phyloP scores from a whole-genome alignment of 2,329 filamentous ascomycete species.

The Cordyceps pruinosa region DNA sequence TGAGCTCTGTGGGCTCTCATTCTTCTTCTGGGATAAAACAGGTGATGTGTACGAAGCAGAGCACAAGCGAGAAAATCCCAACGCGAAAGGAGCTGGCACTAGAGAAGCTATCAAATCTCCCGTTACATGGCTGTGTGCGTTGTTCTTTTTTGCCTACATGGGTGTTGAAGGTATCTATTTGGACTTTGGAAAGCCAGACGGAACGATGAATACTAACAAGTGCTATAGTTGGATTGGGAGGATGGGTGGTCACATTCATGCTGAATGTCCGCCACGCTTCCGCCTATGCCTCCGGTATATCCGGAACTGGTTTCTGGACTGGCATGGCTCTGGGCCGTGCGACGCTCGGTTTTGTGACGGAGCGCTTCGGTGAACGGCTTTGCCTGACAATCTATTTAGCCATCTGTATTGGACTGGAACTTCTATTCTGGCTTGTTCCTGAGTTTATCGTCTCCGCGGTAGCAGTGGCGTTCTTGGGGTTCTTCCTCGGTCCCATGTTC shows the following conservation, averaged over 20 bases:
- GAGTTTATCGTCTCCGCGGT: slow-evolving; percentile 53
- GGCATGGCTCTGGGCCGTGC: slow-evolving; percentile 65
- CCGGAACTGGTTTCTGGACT: slow-evolving; percentile 72
- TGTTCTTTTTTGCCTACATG: slow-evolving; percentile 68
- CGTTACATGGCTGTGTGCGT: slow-evolving; percentile 58
- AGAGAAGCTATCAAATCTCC: slow-evolving; percentile 35
- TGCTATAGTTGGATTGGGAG: slow-evolving; percentile 53
- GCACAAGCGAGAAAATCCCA: slow-evolving; percentile 22
- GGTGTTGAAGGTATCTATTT: slow-evolving; percentile 51
- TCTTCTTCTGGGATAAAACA: slow-evolving; percentile 54
- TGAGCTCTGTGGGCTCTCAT: slow-evolving; percentile 45
- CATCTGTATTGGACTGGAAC: slow-evolving; percentile 52
- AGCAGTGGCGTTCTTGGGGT: slow-evolving; percentile 61
- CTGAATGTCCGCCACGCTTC: slow-evolving; percentile 59
- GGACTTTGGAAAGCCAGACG: background rate
- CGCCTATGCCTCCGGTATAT: slow-evolving; percentile 63
- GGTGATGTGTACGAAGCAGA: slow-evolving; percentile 45
- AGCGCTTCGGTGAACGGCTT: slow-evolving; percentile 57
- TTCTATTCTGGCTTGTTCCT: slow-evolving; percentile 52
- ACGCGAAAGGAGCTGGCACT: slow-evolving; percentile 25
- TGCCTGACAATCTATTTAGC: slow-evolving; percentile 55
- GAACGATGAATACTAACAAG: slow-evolving; percentile 12
- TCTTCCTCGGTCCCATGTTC: slow-evolving; percentile 70
- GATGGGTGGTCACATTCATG: slow-evolving; percentile 80
- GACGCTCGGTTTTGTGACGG: slow-evolving; percentile 62